A percentile compares a stretch with the other conserved stretches of the same genome.
phyloP scores from a whole-genome alignment of 1,284 basidiomycete species.

The Irpex sp. region DNA sequence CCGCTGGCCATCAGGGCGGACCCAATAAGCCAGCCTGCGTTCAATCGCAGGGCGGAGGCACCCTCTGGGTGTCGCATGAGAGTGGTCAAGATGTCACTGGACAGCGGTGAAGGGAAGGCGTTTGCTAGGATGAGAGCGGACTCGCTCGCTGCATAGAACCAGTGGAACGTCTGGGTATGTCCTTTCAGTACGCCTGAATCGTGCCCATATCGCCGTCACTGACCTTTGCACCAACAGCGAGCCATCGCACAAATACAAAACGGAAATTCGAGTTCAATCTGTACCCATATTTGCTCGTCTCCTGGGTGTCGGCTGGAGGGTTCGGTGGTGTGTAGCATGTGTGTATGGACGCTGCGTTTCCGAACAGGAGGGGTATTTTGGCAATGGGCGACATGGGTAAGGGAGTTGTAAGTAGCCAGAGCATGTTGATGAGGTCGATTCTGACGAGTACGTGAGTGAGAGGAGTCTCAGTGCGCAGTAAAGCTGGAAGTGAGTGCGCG shows the following conservation, averaged over 20 bases:
- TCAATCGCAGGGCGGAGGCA: slow-evolving; percentile 17
- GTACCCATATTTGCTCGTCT: neutral
- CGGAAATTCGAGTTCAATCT: neutral
- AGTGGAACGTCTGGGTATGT: neutral
- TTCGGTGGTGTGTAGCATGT: neutral
- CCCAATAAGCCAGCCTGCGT: slow-evolving; percentile 23
- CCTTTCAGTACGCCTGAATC: neutral
- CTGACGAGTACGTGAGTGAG: neutral
- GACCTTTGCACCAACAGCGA: neutral
- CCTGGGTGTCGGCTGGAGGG: neutral
- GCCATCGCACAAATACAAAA: neutral
- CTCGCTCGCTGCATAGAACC: slow-evolving; percentile 8
- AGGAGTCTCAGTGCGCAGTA: neutral
- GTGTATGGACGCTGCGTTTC: neutral
- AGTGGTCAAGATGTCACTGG: neutral
- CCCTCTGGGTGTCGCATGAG: neutral
- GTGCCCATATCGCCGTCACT: neutral
- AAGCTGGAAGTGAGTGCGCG: neutral
- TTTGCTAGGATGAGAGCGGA: slow-evolving; percentile 1
- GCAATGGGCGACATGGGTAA: neutral
- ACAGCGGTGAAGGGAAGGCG: neutral
- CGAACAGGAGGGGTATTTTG: neutral
- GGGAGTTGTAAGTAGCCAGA: neutral
- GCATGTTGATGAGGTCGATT: neutral
- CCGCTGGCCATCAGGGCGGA: slow-evolving; percentile 20